A percentile compares a stretch with the other conserved stretches of the same genome.
phyloP scores from a whole-genome alignment of 352 stramenopile genomes.

The Aphanomyces cochlioides region DNA sequence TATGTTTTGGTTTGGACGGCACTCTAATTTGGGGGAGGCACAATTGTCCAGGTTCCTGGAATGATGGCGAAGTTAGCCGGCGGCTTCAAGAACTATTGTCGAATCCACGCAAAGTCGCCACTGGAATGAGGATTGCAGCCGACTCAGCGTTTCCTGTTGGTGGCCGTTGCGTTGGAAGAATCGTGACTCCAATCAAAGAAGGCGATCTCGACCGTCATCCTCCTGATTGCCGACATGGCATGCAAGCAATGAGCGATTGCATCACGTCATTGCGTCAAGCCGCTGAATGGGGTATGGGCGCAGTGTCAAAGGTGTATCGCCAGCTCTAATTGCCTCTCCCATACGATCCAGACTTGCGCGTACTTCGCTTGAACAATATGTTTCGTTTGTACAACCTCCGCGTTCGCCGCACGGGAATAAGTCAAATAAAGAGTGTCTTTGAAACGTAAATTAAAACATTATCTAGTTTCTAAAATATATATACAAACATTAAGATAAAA shows the following conservation, averaged over 20 bases:
- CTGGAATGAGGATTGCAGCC: too few relatives aligned
- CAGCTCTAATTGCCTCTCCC: background rate
- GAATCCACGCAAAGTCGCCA: too few relatives aligned
- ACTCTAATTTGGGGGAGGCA: constrained; percentile 21
- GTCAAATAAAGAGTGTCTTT: background rate
- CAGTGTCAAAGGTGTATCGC: background rate
- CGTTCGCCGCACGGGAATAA: background rate
- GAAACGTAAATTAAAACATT: background rate
- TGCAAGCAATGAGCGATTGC: constrained; percentile 3
- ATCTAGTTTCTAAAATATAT: background rate
- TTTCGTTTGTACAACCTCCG: background rate
- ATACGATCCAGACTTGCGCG: background rate
- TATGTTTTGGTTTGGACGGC: constrained; percentile 22
- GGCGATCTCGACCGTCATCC: constrained; percentile 18
- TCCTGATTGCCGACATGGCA: background rate
- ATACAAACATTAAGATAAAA: background rate
- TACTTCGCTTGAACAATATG: background rate
- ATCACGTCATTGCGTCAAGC: constrained; percentile 25
- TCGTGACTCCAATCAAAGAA: constrained; percentile 25
- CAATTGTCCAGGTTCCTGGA: constrained; percentile 28
- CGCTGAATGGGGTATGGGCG: too few relatives aligned
- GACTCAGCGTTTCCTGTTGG: constrained; percentile 29
- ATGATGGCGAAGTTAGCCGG: constrained; percentile 22
- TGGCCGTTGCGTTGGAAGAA: constrained; percentile 6
- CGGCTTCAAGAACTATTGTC: background rate